These are phyloP conservation scores for Pseudogymnoascus destructans DNA, from an alignment of 2,329 filamentous ascomycete species.

Conservation along the genomic window DNA sequence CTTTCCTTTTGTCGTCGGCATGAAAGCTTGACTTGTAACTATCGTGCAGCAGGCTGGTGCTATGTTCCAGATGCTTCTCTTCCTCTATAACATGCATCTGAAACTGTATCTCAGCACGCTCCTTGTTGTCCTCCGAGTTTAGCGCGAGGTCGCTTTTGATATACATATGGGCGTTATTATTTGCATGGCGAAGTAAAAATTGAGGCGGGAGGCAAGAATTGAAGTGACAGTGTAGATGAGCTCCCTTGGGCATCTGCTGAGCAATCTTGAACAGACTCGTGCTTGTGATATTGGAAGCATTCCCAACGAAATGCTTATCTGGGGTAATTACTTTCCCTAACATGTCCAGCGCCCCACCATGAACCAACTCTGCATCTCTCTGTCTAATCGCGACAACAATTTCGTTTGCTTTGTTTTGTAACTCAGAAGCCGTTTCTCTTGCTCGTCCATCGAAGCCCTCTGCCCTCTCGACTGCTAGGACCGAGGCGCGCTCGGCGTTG, in stretches of 20 bases:
- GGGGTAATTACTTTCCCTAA: not conserved
- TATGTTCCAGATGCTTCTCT: not conserved
- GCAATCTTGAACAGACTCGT: conserved; percentile 47
- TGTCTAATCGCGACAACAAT: conserved; percentile 22
- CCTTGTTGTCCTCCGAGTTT: conserved; percentile 19
- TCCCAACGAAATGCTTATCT: conserved; percentile 46
- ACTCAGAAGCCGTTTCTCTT: conserved; percentile 16
- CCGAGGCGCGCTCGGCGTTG: not conserved
- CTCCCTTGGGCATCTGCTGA: conserved; percentile 53
- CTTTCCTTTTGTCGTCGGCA: conserved; percentile 32
- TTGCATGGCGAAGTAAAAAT: conserved; percentile 43
- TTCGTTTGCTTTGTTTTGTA: conserved; percentile 21
- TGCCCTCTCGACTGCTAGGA: conserved; percentile 19
- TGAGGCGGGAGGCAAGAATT: conserved; percentile 56
- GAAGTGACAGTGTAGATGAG: conserved; percentile 64
- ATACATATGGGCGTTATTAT: conserved; percentile 49
- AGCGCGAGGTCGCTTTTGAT: conserved; percentile 49
- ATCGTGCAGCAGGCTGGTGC: conserved; percentile 8
- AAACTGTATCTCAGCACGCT: conserved; percentile 46
- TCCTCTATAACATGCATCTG: conserved; percentile 32
- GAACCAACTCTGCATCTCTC: conserved; percentile 21
- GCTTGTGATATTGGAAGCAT: conserved; percentile 38
- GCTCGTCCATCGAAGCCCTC: conserved; percentile 23
- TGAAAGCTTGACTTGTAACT: not conserved
- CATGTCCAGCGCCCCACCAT: conserved; percentile 14